A percentile compares a stretch with the other conserved stretches of the same genome.
phyloP scores from a whole-genome alignment of 2,329 filamentous ascomycete genomes.

The Escovopsis sp. region DNA sequence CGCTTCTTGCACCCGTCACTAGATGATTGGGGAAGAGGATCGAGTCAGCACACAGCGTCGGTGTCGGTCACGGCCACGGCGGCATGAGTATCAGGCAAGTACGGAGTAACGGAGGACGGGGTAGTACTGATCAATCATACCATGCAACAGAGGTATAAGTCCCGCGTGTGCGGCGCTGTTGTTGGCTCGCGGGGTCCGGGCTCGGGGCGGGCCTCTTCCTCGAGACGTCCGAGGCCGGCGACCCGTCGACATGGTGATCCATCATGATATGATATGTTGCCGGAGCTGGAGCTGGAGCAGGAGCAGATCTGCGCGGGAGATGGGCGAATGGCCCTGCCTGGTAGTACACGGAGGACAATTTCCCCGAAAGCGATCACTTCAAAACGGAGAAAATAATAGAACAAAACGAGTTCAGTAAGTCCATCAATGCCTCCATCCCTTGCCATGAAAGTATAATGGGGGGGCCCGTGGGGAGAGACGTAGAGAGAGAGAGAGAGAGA shows the following conservation, averaged over 20 bases:
- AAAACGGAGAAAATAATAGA: no score
- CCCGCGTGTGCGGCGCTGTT: conserved; percentile 6
- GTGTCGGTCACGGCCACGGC: neutral
- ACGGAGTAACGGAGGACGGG: neutral
- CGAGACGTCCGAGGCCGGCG: neutral
- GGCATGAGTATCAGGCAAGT: neutral
- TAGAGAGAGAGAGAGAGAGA: neutral
- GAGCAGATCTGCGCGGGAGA: no score
- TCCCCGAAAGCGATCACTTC: no score
- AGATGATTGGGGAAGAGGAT: no score
- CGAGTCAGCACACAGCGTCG: no score
- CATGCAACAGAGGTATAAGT: conserved; percentile 25
- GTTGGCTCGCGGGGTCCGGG: neutral
- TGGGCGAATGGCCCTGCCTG: no score
- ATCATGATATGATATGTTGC: neutral
- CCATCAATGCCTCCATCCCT: neutral
- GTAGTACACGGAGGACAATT: no score
- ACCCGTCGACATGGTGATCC: neutral
- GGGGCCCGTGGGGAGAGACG: neutral
- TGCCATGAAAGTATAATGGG: neutral
- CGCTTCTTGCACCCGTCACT: conserved; percentile 2
- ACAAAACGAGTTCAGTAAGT: no score
- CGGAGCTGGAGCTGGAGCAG: neutral
- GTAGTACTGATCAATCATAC: conserved; percentile 8
- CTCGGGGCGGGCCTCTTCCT: neutral